A percentile compares a stretch with the other conserved stretches of the same genome.
Evolutionary conservation across 1,284 basidiomycete species (phyloP).

Genomic region (Thelephora terrestris): DNA sequence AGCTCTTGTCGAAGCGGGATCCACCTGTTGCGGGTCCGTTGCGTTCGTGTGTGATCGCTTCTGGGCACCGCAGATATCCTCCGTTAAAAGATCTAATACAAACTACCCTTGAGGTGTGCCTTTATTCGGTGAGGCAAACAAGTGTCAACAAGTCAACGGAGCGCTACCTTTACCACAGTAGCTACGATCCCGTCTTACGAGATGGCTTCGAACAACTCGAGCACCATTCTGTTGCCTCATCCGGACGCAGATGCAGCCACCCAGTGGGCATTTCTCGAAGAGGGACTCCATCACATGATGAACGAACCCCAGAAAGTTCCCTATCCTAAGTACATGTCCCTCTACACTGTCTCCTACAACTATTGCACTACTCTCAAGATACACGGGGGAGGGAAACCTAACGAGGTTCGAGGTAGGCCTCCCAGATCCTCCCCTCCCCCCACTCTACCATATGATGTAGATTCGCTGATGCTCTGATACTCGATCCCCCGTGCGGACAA

Average conservation of each 20-base stretch:
- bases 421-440: background rate
- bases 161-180: no score
- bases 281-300: conserved; percentile 92
- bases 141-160: no score
- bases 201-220: conserved; percentile 10
- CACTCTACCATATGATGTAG: no score
- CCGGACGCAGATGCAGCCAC: conserved; percentile 66
- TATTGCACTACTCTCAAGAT: conserved; percentile 89
- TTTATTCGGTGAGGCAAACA: no score
- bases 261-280: conserved; percentile 84
- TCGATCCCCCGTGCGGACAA: no score
- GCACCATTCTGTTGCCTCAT: conserved; percentile 41
- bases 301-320: conserved; percentile 81
- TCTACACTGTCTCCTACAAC: conserved; percentile 94
- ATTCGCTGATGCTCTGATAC: no score
- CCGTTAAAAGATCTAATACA: no score
- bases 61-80: no score
- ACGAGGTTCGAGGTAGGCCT: conserved; percentile 20
- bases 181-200: conserved; percentile 1
- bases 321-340: conserved; percentile 86
- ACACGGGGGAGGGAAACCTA: conserved; percentile 47
- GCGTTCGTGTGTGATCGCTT: no score
- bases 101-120: no score
- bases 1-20: no score
- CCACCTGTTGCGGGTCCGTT: no score